Percentiles rank a stretch among this genome's conserved stretches.
phyloP scores from a whole-genome alignment of 192 early-diverging fungal genomes.

The Gaertneriomyces semiglobifer region DNA sequence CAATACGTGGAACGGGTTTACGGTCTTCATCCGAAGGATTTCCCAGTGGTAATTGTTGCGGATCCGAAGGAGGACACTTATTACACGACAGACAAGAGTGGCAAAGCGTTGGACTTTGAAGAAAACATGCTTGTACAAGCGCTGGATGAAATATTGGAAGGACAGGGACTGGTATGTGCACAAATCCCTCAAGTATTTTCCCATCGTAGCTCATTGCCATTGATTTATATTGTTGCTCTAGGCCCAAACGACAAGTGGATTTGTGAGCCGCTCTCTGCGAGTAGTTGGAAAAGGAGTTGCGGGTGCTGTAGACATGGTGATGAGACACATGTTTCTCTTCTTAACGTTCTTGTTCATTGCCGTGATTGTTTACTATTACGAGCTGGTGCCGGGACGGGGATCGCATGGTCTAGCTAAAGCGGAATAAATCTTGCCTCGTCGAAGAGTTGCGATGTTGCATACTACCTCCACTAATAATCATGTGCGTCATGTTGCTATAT shows the following conservation, averaged over 20 bases:
- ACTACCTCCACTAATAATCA: constrained; percentile 47
- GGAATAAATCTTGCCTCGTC: neutral
- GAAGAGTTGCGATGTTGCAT: constrained; percentile 68
- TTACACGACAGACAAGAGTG: constrained; percentile 31
- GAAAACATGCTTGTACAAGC: constrained; percentile 10
- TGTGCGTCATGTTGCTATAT: no score
- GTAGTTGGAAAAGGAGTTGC: neutral
- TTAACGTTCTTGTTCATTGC: no score
- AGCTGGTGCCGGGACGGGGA: no score
- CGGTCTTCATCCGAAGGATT: constrained; percentile 28
- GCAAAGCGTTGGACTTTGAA: constrained; percentile 8
- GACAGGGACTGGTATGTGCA: constrained; percentile 23
- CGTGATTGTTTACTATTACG: no score
- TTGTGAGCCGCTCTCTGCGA: constrained; percentile 2
- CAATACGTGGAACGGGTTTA: constrained; percentile 43
- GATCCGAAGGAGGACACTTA: constrained; percentile 42
- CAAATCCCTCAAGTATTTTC: neutral
- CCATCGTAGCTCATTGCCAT: neutral
- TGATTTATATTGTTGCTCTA: constrained; percentile 9
- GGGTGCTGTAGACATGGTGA: neutral
- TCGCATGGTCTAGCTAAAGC: no score
- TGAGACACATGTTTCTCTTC: no score
- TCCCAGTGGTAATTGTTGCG: constrained; percentile 38
- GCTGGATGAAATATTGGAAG: constrained; percentile 30
- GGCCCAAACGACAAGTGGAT: constrained; percentile 9